Percentiles rank a stretch among this genome's conserved stretches.
These are phyloP conservation scores for Crassisporium funariophilum DNA, from an alignment of 768 basidiomycete genomes.

Conservation along the genomic window DNA sequence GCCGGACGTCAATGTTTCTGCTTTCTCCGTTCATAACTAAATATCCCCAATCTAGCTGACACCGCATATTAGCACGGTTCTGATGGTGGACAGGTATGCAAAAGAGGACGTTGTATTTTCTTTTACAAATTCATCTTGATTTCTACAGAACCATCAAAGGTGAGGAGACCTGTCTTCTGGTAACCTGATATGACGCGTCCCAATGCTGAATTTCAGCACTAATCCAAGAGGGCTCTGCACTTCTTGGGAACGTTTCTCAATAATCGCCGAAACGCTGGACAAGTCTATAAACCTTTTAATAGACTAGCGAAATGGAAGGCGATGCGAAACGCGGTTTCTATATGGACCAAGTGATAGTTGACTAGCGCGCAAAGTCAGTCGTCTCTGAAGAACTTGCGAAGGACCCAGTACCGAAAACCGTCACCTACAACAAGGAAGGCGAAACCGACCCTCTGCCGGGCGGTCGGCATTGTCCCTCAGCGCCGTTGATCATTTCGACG, in stretches of 20 bases:
- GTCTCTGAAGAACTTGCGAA: not conserved
- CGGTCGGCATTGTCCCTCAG: not conserved
- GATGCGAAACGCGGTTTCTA: not conserved
- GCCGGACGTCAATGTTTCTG: not conserved
- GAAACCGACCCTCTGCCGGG: not conserved
- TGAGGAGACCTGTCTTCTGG: too few relatives aligned
- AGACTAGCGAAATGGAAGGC: not conserved
- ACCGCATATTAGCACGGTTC: not conserved
- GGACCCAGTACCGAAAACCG: not conserved
- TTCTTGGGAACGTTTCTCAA: not conserved
- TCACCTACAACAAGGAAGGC: not conserved
- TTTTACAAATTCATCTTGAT: not conserved
- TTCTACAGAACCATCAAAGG: not conserved
- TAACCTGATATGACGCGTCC: too few relatives aligned
- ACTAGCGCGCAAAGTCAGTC: not conserved
- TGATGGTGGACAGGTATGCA: not conserved
- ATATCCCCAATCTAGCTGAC: not conserved
- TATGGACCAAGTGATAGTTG: not conserved
- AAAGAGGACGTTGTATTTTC: not conserved
- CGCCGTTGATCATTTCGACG: not conserved
- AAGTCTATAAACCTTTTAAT: not conserved
- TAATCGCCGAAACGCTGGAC: not conserved
- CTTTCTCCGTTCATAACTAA: not conserved
- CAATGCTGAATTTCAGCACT: too few relatives aligned
- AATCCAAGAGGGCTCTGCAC: not conserved